Base-by-base conservation (phyloP, 108 stramenopile genomes). In the Discostella pseudostelligera region DNA sequence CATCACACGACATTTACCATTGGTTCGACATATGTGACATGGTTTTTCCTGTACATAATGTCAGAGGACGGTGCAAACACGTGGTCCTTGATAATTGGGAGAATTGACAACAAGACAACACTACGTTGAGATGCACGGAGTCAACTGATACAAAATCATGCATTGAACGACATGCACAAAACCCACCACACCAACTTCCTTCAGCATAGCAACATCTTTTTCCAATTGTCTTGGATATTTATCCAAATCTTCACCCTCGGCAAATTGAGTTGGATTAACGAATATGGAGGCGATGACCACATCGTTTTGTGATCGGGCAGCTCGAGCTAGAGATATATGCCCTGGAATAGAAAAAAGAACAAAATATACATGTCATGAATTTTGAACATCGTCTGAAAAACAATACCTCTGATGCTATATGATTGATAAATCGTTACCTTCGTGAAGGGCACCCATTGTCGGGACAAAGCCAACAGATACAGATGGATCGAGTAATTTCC, bases 401-500 rank as follows among this genome's bases (percentile, higher is more conserved):
- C 12, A 16, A 17, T 21, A 16, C 9, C 29, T 8, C 13, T n/a
- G 22, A 8, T n/a, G 45, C 39, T 56, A 8, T 39, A 57, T 65
- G 72, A 1, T 69, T 21, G 39, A 29, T 19, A 8, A n/a, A 21
- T 22, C 26, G 62, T 56, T 51, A 78, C 82, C 98, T 63, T 88
- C 96, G 70, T 99, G 98, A n/a, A 99, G 75, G 2, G 97, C 97
- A 48, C 98, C 98, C 98, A 99, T 99, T 6, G 98, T 99, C 1
- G 98, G 98, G 10, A 99, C 98, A 57, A 98, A 95, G 12, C 94
- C 94, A 44, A 95, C 84, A 21, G 72, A 82, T 10, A 68, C 24
- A 35, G 65, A 58, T 1, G 81, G 61, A 49, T 57, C 46, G 32
- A 67, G 39, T 7, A 65, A 56, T 58, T 75, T 63, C 45, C 74